These are phyloP conservation scores for Vachellia collinsii DNA, from an alignment of 306 rosid genomes.

Conservation along the genomic window DNA sequence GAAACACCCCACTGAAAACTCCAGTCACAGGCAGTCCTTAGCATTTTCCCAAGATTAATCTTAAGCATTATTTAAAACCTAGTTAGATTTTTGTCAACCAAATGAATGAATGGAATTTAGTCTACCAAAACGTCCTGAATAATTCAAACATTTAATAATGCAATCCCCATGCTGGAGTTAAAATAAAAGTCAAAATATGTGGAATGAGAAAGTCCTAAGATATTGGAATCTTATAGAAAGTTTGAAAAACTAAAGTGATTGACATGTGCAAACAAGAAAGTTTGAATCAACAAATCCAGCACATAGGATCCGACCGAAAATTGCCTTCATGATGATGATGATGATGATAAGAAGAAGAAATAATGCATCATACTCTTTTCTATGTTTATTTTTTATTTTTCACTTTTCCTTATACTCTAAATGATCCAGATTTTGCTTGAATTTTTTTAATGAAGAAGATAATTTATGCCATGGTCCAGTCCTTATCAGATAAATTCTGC, in stretches of 20 bases:
- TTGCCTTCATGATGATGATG: background rate
- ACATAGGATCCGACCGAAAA: too few species aligned
- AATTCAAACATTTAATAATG: background rate
- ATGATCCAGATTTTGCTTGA: background rate
- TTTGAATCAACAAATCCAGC: conserved; percentile 12
- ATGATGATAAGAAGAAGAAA: background rate
- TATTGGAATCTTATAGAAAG: background rate
- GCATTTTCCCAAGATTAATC: too few species aligned
- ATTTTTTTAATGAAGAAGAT: too few species aligned
- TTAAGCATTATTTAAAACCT: too few species aligned
- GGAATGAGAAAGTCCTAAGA: background rate
- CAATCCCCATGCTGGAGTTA: background rate
- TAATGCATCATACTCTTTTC: background rate
- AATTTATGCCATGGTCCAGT: conserved; percentile 1
- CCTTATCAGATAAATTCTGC: background rate
- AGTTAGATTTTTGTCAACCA: too few species aligned
- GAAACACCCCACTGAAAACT: conserved; percentile 11
- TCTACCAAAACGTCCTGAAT: background rate
- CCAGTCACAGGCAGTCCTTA: too few species aligned
- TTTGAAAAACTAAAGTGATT: background rate
- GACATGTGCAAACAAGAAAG: background rate
- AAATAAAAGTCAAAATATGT: conserved; percentile 11
- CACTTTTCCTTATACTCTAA: background rate
- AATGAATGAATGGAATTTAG: background rate
- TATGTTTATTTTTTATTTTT: background rate